Base-by-base conservation (phyloP, 1,139 yeast species). In the Kluyveromyces marxianus region DNA sequence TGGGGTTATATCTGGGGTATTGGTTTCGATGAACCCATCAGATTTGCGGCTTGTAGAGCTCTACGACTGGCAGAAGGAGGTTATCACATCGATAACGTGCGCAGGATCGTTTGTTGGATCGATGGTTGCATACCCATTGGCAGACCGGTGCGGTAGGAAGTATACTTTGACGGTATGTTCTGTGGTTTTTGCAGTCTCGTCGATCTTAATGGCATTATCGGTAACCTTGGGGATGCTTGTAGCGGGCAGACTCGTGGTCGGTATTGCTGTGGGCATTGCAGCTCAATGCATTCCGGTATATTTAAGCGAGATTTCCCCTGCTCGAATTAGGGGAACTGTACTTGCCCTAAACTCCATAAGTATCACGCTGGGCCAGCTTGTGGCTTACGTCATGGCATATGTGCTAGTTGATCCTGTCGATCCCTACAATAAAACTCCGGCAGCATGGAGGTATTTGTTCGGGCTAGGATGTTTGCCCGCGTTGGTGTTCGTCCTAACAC, bases 321-420 rank as follows among this genome's bases (percentile, higher is more conserved):
- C 73, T 2, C 57, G 53, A 34, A 57, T 61, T 30, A 62, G 75
- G 46, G 75, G 75, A 1, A 54, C 62, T 1, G 54, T 72, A 26
- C 54, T 71, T 39, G 65, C 74, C 0, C 48, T 71, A 36, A 70
- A 72, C 50, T 62, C 74, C 0, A 48, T 72, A 7, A 67, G 74
- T 0, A 70, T 73, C 7, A 72, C 77, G 1, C 72, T 71, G 1
- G 76, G 76, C 2, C 77, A 73, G 51, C 58, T 72, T 3, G 41
- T 70, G 7, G 73, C 77, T 0, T 70, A 71, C 47, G 35, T 68
- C 7, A 50, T 67, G 3, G 71, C 74, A 0, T 62, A 55, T 30
- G 39, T 48, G 1, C 47, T 70, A 8, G 47, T 54, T 27, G 43
- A 40, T 25, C 21, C 33, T 4, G 32, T 34, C 14, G 4, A 26